phyloP scores from a whole-genome alignment of 306 rosid species.

The Prunus fruticosa region DNA sequence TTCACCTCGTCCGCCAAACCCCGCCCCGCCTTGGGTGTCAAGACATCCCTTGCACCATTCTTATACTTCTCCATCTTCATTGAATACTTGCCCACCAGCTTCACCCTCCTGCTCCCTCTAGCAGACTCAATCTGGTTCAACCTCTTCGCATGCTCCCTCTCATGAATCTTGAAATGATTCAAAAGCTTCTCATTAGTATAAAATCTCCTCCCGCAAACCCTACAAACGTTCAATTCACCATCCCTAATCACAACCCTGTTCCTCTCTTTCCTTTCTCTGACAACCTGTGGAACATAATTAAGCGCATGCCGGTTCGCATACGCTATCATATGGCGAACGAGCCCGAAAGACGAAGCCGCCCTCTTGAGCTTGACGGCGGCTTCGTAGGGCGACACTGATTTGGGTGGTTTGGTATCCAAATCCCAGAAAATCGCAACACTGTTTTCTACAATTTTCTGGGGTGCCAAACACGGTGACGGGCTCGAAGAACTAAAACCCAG shows the following conservation, averaged over 20 bases:
- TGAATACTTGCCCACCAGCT: slow-evolving; percentile 69
- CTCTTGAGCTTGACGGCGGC: slow-evolving; percentile 68
- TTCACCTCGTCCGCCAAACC: slow-evolving; percentile 64
- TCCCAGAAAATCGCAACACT: slow-evolving; percentile 86
- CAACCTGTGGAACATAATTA: slow-evolving; percentile 47
- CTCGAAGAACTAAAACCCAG: slow-evolving; percentile 2
- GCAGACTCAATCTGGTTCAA: slow-evolving; percentile 74
- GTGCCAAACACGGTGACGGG: slow-evolving; percentile 11
- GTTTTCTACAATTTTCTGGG: slow-evolving; percentile 18
- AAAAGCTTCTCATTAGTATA: slow-evolving; percentile 61
- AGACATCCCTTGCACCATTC: slow-evolving; percentile 54
- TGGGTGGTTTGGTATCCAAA: slow-evolving; percentile 79
- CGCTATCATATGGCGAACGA: slow-evolving; percentile 62
- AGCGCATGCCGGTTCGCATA: slow-evolving; percentile 61
- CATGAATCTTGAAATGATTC: slow-evolving; percentile 78
- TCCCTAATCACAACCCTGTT: slow-evolving; percentile 51
- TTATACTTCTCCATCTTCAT: slow-evolving; percentile 87
- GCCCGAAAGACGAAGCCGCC: slow-evolving; percentile 67
- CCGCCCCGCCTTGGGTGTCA: slow-evolving; percentile 58
- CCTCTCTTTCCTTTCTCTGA: slow-evolving; percentile 55
- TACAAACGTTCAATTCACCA: slow-evolving; percentile 51
- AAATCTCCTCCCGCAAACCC: slow-evolving; percentile 78
- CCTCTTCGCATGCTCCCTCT: slow-evolving; percentile 66
- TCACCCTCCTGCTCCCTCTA: slow-evolving; percentile 65
- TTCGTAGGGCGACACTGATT: slow-evolving; percentile 56